Evolutionary conservation across 192 early-diverging fungal genomes (phyloP), one percentile per base, ranked within the genome.

Genomic region (Coemansia sp.): DNA sequence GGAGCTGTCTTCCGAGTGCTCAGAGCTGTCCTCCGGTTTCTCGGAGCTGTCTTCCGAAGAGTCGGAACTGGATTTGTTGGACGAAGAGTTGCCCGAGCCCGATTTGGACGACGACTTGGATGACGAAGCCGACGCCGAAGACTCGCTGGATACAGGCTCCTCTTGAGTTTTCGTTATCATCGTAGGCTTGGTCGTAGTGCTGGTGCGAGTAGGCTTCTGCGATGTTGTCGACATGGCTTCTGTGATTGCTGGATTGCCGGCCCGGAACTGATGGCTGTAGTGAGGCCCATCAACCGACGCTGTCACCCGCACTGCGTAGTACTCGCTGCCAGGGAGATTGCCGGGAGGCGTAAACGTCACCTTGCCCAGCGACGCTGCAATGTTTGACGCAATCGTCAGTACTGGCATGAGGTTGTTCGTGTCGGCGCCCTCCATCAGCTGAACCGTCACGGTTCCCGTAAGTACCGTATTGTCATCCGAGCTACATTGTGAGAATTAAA

Each of bases 231-330:
- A 59, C 42, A 33, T 10, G 9, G 56, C 18, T 48, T 28, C 38
- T 9, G 56, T 75, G 51, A 63, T 60, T 2, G 3, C 43, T 3
- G 71, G 56, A 57, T 67, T 56, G 31, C 70, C 73, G 18, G 71
- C 79, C 45, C 56, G 24, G 65, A 82, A 82, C 39, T 33, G 51
- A 61, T 82, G 79, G 74, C 79, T 82, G 74, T 82, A 82, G 74
- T 65, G 79, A 5, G 71, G 69, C 14, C 70, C 74, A 33, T 67
- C 70, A 45, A 69, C 68, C 10, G 64, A 67, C 50, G 70, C 65
- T 13, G 74, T 76, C 33, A 76, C 70, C 24, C 74, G 74, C 10
- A 82, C 61, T 18, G 74, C 74, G 55, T 82, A 82, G 70, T 67
- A 36, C 37, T 21, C 42, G 67, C 79, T 71, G 13, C 58, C 60